Evolutionary conservation across 1,139 yeast species (phyloP), one percentile per base, ranked within the genome.

Genomic region (Sugiyamaella grinbergsii): DNA sequence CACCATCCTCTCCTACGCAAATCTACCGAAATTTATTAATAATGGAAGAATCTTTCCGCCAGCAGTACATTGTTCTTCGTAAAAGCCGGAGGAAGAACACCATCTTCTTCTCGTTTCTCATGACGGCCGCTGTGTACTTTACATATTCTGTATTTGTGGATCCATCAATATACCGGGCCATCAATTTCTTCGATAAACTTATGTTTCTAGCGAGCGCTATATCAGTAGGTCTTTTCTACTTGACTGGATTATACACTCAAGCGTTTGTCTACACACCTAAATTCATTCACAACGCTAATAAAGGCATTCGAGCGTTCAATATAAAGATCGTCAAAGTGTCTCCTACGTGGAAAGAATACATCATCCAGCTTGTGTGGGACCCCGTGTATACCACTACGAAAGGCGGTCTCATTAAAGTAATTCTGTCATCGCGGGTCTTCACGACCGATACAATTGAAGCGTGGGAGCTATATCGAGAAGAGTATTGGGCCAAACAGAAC

Each of bases 381-480:
- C 67, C 68, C 1, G 61, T 60, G 1, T 63, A 60, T 49, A 39
- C 61, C 5, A 29, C 46, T 22, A 51, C 57, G 4, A 62, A 61
- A 5, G 68, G 67, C 5, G 46, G 62, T 18, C 53, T 63, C 13
- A 81, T 85, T 13, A 90, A 90, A 65, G 68, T 93, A 11, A 85
- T 88, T 2, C 72, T 93, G 51, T 85, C 85, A 54, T 86, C 97
- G 1, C 74, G 96, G 49, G 83, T 83, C 1, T 93, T 91, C 67
- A 81, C 81, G 54, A 82, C 93, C 0, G 94, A 87, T 51, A 81
- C 87, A 3, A 76, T 96, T 58, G 97, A 91, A 65, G 94, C 91
- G 10, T 93, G 98, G 98, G 98, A 93, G 62, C 69, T 89, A 42
- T 93, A 91, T 63, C 72, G 98, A 53, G 88, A 88, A 61, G 97